Evolutionary conservation across 2,329 filamentous ascomycete species (phyloP), one percentile per base, ranked within the genome.

Genomic region (Penicillium fuscoglaucum): DNA sequence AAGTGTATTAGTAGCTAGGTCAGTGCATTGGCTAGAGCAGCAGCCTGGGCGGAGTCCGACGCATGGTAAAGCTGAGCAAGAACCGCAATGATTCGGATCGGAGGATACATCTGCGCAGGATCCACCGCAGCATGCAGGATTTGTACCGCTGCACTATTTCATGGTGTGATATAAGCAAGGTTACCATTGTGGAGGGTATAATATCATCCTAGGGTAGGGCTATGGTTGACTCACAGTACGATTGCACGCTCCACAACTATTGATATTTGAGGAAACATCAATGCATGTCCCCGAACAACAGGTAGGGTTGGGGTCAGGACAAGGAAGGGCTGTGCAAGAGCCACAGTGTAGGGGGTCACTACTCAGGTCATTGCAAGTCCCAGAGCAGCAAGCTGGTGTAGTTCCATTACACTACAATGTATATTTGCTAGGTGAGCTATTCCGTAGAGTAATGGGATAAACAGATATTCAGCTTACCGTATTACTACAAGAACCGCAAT

Each of bases 311-410:
- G 54, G 17, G 3, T 58, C 60, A 28, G 49, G 29, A 31, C 62
- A 64, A 17, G 60, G 62, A 3, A 57, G 7, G 6, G 53, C 43
- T 12, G 51, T 29, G 37, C 62, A 64, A 29, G 44, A 8, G 24
- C 62, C 59, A 7, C 62, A 65, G 39, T 61, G 55, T 17, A 55
- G 43, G 4, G 52, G 6, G 19, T 63, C 47, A 0, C 43, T 53
- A 6, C 41, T 49, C 1, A 61, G n/a, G 41, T 65, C 62, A 1
- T 17, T 57, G 15, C 61, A 65, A 24, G 39, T 59, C 7, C 61
- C 62, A 39, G 54, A 58, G 43, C 62, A 65, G 41, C 62, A 64
- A 21, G 54, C 48, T 45, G 58, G 26, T 13, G 58, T 41, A 10
- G 47, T 46, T 28, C 60, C 60, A n/a, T 29, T 29, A 40, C 61